These are phyloP conservation scores for Scalesia atractyloides DNA, from an alignment of 129 eudicot genomes.

Conservation along the genomic window DNA sequence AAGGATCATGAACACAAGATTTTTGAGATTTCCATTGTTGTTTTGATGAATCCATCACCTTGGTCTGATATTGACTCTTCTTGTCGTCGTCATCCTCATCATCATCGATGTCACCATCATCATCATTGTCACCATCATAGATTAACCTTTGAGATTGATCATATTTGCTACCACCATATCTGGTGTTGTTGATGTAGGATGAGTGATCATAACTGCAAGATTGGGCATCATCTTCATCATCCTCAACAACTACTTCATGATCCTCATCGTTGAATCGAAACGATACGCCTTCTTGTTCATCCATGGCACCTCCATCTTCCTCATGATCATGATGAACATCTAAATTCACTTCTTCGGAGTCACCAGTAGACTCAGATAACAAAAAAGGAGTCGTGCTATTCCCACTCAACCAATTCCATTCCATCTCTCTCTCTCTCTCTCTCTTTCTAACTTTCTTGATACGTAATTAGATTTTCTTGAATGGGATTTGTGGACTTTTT, in stretches of 20 bases:
- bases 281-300: neutral
- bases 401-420: neutral
- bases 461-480: neutral
- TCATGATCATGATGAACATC: neutral
- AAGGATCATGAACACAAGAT: neutral
- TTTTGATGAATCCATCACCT: slow-evolving; percentile 4
- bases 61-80: neutral
- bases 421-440: neutral
- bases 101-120: neutral
- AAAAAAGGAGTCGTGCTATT: neutral
- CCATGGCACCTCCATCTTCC: neutral
- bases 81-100: neutral
- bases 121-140: neutral
- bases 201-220: no score
- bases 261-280: neutral
- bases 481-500: no score
- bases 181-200: no score
- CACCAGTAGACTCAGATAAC: neutral
- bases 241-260: neutral
- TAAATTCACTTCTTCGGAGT: neutral
- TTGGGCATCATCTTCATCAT: slow-evolving; percentile 1
- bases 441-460: neutral
- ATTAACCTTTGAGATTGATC: no score
- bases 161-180: no score
- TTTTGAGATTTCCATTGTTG: neutral